Evolutionary conservation across 345 rosid genomes (phyloP).

Genomic region (Adansonia digitata): DNA sequence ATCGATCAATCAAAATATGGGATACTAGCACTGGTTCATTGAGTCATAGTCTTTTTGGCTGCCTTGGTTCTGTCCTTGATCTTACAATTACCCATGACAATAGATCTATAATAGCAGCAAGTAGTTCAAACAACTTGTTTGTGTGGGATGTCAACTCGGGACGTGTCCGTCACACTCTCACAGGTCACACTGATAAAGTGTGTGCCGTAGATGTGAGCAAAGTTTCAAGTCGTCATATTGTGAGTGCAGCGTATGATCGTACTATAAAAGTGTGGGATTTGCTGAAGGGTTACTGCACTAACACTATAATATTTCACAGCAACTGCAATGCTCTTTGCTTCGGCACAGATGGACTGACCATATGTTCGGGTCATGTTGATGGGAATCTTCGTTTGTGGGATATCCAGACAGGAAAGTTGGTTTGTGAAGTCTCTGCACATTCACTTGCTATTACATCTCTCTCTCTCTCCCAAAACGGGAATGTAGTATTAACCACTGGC

Average conservation of each 20-base stretch:
- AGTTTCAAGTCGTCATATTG: constrained; percentile 74
- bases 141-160: constrained; percentile 89
- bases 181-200: constrained; percentile 84
- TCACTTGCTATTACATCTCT: constrained; percentile 79
- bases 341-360: constrained; percentile 80
- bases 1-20: constrained; percentile 81
- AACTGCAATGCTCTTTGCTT: constrained; percentile 85
- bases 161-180: constrained; percentile 76
- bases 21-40: constrained; percentile 69
- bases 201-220: constrained; percentile 94
- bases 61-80: constrained; percentile 92
- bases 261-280: constrained; percentile 94
- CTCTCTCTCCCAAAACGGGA: constrained; percentile 65
- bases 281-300: constrained; percentile 92
- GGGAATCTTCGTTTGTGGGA: constrained; percentile 97
- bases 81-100: constrained; percentile 76
- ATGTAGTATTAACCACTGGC: constrained; percentile 70
- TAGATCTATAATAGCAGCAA: constrained; percentile 82
- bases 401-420: constrained; percentile 75
- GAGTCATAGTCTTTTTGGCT: constrained; percentile 60
- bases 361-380: constrained; percentile 94
- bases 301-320: constrained; percentile 80
- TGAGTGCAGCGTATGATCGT: constrained; percentile 95
- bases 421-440: constrained; percentile 88
- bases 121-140: constrained; percentile 86